phyloP scores from a whole-genome alignment of 2,329 filamentous ascomycete genomes.

The Alternaria metachromatica region DNA sequence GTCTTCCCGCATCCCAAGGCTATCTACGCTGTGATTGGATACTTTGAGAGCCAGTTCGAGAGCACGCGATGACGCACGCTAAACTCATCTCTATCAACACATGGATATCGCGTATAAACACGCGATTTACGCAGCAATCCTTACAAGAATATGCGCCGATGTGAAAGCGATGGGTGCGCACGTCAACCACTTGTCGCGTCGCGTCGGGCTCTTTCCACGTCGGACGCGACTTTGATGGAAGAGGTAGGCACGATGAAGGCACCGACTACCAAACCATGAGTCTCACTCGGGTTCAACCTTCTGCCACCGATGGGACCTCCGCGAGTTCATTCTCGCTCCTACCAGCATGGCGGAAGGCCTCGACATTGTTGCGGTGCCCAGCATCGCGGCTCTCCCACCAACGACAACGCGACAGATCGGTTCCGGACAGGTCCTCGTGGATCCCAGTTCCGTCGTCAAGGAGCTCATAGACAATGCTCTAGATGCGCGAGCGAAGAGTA shows the following conservation, averaged over 20 bases:
- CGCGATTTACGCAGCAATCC: background rate
- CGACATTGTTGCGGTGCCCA: conserved; percentile 7
- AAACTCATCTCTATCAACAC: background rate
- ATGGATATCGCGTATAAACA: background rate
- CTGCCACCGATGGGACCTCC: background rate
- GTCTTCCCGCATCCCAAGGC: background rate
- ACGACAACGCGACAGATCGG: conserved; percentile 62
- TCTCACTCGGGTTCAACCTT: background rate
- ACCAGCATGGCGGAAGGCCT: conserved; percentile 20
- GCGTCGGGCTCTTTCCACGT: conserved; percentile 22
- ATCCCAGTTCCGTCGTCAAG: conserved; percentile 70
- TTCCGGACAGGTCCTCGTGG: conserved; percentile 66
- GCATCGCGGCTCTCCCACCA: conserved; percentile 52
- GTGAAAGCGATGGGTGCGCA: no score
- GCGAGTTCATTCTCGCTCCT: background rate
- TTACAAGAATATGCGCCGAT: no score
- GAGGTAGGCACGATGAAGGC: conserved; percentile 29
- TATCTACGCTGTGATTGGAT: conserved; percentile 26
- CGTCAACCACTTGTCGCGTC: background rate
- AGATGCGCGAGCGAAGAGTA: conserved; percentile 70
- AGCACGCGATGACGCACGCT: conserved; percentile 18
- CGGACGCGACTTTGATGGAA: background rate
- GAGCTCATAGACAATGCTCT: conserved; percentile 80
- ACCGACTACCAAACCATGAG: conserved; percentile 5
- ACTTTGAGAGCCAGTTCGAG: conserved; percentile 26